phyloP scores from a whole-genome alignment of 306 rosid species.

The Dalbergia cochinchinensis region DNA sequence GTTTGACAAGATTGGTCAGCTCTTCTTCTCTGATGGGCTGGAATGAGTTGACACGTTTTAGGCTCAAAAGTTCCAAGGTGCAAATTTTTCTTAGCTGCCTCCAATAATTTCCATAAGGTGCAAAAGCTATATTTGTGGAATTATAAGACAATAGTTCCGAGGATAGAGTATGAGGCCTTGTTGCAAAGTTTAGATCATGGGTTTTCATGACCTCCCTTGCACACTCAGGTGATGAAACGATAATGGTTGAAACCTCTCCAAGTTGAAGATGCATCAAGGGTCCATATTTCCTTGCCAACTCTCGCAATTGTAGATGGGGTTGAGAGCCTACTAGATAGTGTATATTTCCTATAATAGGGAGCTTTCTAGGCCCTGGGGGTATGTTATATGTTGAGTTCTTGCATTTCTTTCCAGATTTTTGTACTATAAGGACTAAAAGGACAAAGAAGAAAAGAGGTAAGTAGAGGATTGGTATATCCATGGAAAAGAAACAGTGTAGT shows the following conservation, averaged over 20 bases:
- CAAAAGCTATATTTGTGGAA: conserved; percentile 14
- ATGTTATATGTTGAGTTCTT: too few relatives aligned
- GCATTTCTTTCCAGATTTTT: too few relatives aligned
- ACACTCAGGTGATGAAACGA: conserved; percentile 52
- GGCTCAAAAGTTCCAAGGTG: conserved; percentile 47
- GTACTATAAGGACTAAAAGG: too few relatives aligned
- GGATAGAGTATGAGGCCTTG: conserved; percentile 41
- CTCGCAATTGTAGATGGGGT: conserved; percentile 48
- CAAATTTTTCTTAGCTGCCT: conserved; percentile 48
- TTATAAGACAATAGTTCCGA: conserved; percentile 29
- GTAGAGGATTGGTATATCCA: too few relatives aligned
- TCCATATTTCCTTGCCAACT: conserved; percentile 52
- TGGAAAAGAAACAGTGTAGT: too few relatives aligned
- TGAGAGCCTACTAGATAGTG: not conserved
- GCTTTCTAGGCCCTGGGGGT: too few relatives aligned
- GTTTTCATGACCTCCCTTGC: conserved; percentile 53
- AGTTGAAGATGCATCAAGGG: conserved; percentile 56
- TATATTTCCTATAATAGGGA: too few relatives aligned
- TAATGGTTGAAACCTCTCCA: conserved; percentile 51
- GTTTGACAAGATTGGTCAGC: conserved; percentile 26
- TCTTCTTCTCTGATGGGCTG: conserved; percentile 49
- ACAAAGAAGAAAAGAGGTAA: too few relatives aligned
- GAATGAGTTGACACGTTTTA: conserved; percentile 37
- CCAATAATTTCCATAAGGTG: conserved; percentile 54
- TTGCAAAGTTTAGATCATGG: conserved; percentile 51